Base-by-base conservation (phyloP, 2,329 filamentous ascomycete genomes). In the Arachnopeziza araneosa region DNA sequence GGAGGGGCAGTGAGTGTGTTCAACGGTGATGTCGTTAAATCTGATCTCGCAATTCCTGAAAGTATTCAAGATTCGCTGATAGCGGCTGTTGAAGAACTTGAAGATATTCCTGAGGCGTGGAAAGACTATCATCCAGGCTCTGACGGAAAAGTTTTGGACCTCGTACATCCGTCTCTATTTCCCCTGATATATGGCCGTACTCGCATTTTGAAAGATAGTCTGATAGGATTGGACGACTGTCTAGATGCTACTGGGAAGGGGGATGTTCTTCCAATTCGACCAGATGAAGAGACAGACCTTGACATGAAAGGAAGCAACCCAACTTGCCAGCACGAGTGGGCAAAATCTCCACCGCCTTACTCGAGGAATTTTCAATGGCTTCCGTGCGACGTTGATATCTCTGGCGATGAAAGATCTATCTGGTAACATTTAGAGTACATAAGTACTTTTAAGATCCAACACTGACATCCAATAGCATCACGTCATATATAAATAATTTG, bases 161-260 rank as follows among this genome's bases (percentile, higher is more conserved):
- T 89, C 1, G 78, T 89, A 5, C 80, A 89, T 63, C 85, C 86
- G 0, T 88, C 84, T 0, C 74, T 89, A 6, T 89, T 79, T 64
- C 84, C 86, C 0, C 70, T 89, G 0, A 68, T 83, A 1, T 85
- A 83, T 64, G 82, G 81, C 0, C 70, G 72, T 17, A 78, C 77
- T 1, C 74, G 75, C 2, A 74, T 77, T 2, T 64, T 84, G 0
- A 50, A 65, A 12, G 66, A 72, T 6, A 58, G 61, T 5, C 26
- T 30, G 26, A 9, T 30, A 30, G 26, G 26, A 30, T 30, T 30
- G 26, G 26, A 30, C 9, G 26, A 30, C 5, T 30, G 26, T 30
- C 26, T 30, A 5, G 26, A 30, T 30, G 26, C 26, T 30, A 30
- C 9, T 30, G 26, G 26, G 9, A 30, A 30, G 4, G 26, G 26